Evolutionary conservation across 345 rosid species (phyloP).

Genomic region (Nephelium lappaceum): DNA sequence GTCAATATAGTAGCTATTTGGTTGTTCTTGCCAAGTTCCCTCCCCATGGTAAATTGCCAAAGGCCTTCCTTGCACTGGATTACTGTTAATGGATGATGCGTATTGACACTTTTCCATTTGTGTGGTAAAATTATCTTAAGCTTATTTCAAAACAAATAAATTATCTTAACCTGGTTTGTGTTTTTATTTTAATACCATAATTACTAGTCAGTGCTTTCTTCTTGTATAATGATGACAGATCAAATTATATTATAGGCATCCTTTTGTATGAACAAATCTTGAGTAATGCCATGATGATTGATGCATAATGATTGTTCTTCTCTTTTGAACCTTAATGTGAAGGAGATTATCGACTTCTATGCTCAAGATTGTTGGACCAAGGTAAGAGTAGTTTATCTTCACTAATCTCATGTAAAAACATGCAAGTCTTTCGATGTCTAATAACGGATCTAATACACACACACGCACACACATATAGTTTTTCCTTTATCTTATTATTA

Average conservation of each 20-base stretch:
- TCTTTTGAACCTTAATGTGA: slow-evolving; percentile 65
- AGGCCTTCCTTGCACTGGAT: neutral
- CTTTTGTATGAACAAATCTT: neutral
- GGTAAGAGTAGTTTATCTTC: neutral
- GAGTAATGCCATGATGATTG: slow-evolving; percentile 51
- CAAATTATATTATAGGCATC: neutral
- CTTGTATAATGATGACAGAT: neutral
- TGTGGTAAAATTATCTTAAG: neutral
- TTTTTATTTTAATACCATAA: neutral
- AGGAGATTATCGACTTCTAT: slow-evolving; percentile 82
- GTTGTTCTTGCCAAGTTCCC: neutral
- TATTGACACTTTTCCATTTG: neutral
- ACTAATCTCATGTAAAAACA: neutral
- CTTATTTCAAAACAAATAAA: neutral
- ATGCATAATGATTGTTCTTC: slow-evolving; percentile 70
- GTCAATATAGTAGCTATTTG: neutral
- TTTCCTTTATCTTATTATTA: too few relatives aligned
- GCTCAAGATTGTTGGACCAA: slow-evolving; percentile 51
- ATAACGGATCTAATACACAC: too few relatives aligned
- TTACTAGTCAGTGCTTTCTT: neutral
- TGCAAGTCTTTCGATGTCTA: neutral
- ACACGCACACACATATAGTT: too few relatives aligned
- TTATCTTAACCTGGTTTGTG: neutral
- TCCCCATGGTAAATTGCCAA: neutral
- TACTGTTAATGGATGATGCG: neutral